Evolutionary conservation across 352 stramenopile genomes (phyloP).

Genomic region (Globisporangium carolinianum): DNA sequence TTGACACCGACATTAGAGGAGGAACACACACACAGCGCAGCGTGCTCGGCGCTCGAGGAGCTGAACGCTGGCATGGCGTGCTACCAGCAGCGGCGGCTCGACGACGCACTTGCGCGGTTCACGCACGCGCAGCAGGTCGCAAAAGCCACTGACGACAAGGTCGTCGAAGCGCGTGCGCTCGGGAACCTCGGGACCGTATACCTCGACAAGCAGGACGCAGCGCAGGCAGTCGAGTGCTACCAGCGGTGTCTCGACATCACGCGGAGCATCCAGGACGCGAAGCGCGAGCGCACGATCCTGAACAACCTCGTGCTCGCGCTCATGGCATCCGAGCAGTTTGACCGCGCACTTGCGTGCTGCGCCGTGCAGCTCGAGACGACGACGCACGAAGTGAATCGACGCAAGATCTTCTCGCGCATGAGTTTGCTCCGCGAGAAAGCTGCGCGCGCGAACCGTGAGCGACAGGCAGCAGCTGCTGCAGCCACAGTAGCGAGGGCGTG

Average conservation of each 20-base stretch:
- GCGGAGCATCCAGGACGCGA: slow-evolving; percentile 58
- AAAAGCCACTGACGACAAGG: slow-evolving; percentile 29
- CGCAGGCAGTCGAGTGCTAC: slow-evolving; percentile 69
- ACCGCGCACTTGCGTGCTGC: slow-evolving; percentile 49
- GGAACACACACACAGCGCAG: slow-evolving; percentile 10
- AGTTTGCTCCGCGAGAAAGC: slow-evolving; percentile 49
- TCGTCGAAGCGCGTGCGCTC: slow-evolving; percentile 67
- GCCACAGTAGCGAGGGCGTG: background rate
- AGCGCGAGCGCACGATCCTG: slow-evolving; percentile 74
- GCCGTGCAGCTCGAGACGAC: slow-evolving; percentile 67
- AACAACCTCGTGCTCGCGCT: slow-evolving; percentile 80
- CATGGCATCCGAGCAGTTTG: slow-evolving; percentile 54
- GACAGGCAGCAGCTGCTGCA: background rate
- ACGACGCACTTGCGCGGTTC: slow-evolving; percentile 58
- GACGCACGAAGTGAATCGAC: slow-evolving; percentile 57
- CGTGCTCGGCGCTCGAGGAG: slow-evolving; percentile 46
- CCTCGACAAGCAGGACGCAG: slow-evolving; percentile 59
- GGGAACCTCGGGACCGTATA: slow-evolving; percentile 77
- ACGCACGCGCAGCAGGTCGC: slow-evolving; percentile 57
- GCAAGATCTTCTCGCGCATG: slow-evolving; percentile 78
- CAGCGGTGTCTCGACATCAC: slow-evolving; percentile 73
- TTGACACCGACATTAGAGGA: too few relatives aligned
- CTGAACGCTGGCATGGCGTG: slow-evolving; percentile 71
- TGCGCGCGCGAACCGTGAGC: slow-evolving; percentile 13
- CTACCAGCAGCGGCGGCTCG: slow-evolving; percentile 62